These are phyloP conservation scores for Camellia oleifera DNA, from an alignment of 179 eudicot species.

Conservation along the genomic window DNA sequence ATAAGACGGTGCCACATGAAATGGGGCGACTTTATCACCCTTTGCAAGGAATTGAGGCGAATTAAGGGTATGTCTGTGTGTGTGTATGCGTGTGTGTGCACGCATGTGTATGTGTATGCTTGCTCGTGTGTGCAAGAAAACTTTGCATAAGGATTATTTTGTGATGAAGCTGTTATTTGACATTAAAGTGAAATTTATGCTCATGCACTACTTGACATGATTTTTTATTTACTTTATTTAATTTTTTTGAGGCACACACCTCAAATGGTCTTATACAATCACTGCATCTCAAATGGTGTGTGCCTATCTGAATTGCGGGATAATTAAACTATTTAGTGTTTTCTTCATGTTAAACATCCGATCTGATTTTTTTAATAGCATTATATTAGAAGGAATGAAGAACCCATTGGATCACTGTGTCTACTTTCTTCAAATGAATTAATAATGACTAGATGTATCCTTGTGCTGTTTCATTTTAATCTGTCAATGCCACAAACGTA, in stretches of 20 bases:
- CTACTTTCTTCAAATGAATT: too few species aligned
- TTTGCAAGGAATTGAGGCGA: slow-evolving; percentile 90
- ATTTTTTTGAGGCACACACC: background rate
- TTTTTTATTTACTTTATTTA: background rate
- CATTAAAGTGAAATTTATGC: background rate
- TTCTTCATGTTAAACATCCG: background rate
- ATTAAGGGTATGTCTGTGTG: slow-evolving; percentile 60
- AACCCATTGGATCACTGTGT: too few species aligned
- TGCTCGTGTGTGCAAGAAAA: background rate
- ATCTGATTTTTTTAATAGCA: too few species aligned
- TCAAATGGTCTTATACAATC: too few species aligned
- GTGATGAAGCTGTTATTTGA: background rate
- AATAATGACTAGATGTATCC: too few species aligned
- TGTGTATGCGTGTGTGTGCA: background rate
- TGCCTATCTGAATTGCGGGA: background rate
- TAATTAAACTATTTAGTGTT: background rate
- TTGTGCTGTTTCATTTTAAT: too few species aligned
- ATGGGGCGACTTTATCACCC: slow-evolving; percentile 94
- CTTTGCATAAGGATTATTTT: background rate
- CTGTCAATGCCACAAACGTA: too few species aligned
- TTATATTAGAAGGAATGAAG: too few species aligned
- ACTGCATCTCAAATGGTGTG: background rate
- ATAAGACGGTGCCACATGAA: slow-evolving; percentile 94
- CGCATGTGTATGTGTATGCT: background rate
- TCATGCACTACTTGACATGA: background rate